Conservation (phyloP, 768 basidiomycete genomes). For the Tricholoma furcatifolium region DNA sequence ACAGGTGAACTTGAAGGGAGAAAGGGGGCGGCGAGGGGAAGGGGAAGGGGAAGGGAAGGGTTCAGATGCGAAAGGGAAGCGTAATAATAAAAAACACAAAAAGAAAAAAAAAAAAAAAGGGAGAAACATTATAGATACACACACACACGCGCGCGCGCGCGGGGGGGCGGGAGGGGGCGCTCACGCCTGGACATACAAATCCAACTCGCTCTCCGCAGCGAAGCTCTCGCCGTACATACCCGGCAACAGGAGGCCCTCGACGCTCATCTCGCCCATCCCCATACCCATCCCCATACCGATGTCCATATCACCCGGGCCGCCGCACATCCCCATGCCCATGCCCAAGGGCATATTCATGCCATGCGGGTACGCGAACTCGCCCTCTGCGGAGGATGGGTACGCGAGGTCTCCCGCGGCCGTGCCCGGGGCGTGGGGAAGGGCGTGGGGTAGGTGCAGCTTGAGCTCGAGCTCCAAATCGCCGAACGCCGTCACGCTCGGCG, state of each 20-base stretch:
- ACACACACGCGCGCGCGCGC: neutral
- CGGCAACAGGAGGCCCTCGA: constrained; percentile 9
- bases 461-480: constrained; percentile 9
- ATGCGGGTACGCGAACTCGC: no score
- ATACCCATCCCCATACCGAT: neutral
- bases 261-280: neutral
- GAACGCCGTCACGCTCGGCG: constrained; percentile 12
- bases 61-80: neutral
- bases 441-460: neutral
- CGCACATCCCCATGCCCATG: no score
- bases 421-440: no score
- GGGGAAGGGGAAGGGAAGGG: no score
- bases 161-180: no score
- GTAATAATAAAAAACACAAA: neutral
- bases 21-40: no score
- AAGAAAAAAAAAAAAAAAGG: neutral
- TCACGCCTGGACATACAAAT: no score
- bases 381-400: no score
- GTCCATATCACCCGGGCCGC: no score
- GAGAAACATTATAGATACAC: neutral
- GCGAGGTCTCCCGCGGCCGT: no score
- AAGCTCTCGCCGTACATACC: constrained; percentile 7
- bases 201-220: neutral
- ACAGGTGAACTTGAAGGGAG: no score
- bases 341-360: no score